These are phyloP conservation scores for Solanum gracilifrons DNA, from an alignment of 257 asterid species.

Conservation along the genomic window DNA sequence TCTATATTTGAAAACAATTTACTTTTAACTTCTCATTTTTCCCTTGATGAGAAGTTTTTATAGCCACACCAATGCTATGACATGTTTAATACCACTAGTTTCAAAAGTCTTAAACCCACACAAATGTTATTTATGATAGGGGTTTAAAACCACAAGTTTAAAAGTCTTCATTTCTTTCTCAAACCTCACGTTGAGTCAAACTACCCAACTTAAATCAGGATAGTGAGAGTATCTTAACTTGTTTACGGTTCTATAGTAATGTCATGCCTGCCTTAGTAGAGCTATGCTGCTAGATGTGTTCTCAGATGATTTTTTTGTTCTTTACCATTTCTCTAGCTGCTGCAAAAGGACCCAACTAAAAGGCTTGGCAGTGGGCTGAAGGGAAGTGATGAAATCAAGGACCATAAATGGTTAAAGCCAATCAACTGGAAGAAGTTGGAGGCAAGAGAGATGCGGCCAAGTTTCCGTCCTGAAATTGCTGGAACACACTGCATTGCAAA, in stretches of 20 bases:
- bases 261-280: background rate
- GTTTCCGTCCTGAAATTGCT: slow-evolving; percentile 32
- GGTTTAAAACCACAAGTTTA: background rate
- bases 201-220: background rate
- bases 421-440: slow-evolving; percentile 49
- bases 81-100: background rate
- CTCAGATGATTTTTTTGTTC: background rate
- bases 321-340: slow-evolving; percentile 17
- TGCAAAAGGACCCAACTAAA: slow-evolving; percentile 41
- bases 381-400: slow-evolving; percentile 38
- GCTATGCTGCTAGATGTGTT: background rate
- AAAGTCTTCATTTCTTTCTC: background rate
- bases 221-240: background rate
- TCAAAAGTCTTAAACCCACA: background rate
- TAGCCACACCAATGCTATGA: background rate
- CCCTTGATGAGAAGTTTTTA: background rate
- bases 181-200: background rate
- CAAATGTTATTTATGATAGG: background rate
- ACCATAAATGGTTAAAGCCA: slow-evolving; percentile 40
- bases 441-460: slow-evolving; percentile 27
- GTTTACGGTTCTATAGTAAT: background rate
- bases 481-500: slow-evolving; percentile 42
- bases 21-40: background rate
- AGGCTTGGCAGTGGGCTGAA: slow-evolving; percentile 32
- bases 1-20: background rate